These are phyloP conservation scores for Ilex paraguariensis DNA, from an alignment of 305 asterid species.

Conservation along the genomic window DNA sequence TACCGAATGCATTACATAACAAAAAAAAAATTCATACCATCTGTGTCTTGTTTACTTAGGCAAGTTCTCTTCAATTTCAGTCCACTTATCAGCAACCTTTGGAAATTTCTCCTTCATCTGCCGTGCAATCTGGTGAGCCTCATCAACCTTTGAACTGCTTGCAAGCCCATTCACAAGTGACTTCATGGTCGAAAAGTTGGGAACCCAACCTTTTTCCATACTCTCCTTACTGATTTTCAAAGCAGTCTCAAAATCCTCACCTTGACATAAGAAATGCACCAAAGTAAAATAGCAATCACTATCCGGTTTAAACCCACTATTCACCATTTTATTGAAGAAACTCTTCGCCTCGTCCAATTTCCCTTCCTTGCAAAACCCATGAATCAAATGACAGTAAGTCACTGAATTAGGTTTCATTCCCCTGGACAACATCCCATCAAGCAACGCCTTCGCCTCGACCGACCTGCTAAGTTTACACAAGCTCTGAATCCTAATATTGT, in stretches of 20 bases:
- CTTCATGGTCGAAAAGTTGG: slow-evolving; percentile 57
- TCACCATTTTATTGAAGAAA: slow-evolving; percentile 51
- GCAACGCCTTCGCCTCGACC: slow-evolving; percentile 68
- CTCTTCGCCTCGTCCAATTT: slow-evolving; percentile 52
- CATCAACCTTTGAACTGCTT: slow-evolving; percentile 52
- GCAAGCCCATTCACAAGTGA: slow-evolving; percentile 64
- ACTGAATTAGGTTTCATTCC: slow-evolving; percentile 49
- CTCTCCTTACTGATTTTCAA: slow-evolving; percentile 37
- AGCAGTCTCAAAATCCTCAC: slow-evolving; percentile 60
- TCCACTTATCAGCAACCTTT: slow-evolving; percentile 52
- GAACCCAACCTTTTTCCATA: slow-evolving; percentile 64
- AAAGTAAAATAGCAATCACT: slow-evolving; percentile 56
- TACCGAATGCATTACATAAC: not conserved
- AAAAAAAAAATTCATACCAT: not conserved
- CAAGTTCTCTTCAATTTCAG: slow-evolving; percentile 61
- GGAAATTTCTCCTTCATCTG: slow-evolving; percentile 55
- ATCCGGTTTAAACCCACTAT: slow-evolving; percentile 36
- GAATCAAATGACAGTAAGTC: slow-evolving; percentile 56
- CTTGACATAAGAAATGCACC: slow-evolving; percentile 51
- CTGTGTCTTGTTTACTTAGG: slow-evolving; percentile 23
- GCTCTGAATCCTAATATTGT: slow-evolving; percentile 63
- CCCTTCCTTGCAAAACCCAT: slow-evolving; percentile 65
- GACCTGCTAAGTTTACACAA: slow-evolving; percentile 68
- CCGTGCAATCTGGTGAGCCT: slow-evolving; percentile 51
- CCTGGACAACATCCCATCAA: slow-evolving; percentile 48